Percentiles rank a stretch among this genome's conserved stretches.
These are phyloP conservation scores for Apiospora marii DNA, from an alignment of 2,329 filamentous ascomycete species.

Conservation along the genomic window DNA sequence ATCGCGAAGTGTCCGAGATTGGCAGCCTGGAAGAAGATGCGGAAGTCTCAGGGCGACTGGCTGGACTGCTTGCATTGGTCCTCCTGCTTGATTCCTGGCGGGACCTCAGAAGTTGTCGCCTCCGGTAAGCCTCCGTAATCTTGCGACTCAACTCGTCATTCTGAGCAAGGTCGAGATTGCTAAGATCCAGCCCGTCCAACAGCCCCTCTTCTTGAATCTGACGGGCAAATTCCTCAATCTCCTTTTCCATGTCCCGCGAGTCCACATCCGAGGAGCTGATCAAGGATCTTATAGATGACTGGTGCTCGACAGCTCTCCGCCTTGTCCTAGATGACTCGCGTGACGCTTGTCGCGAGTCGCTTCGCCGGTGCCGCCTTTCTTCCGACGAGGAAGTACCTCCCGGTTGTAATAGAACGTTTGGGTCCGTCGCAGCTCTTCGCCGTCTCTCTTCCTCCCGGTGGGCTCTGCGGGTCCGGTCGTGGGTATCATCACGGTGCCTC, in stretches of 20 bases:
- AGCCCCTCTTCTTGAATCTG: slow-evolving; percentile 90
- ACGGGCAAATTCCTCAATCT: slow-evolving; percentile 88
- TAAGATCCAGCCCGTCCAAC: slow-evolving; percentile 86
- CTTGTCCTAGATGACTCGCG: slow-evolving; percentile 48
- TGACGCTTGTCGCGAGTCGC: slow-evolving; percentile 53
- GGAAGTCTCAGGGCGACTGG: slow-evolving; percentile 45
- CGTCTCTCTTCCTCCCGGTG: slow-evolving; percentile 42
- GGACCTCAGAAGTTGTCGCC: slow-evolving; percentile 72
- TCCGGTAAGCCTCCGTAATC: slow-evolving; percentile 87
- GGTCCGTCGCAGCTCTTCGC: slow-evolving; percentile 38
- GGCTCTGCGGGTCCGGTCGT: slow-evolving; percentile 37
- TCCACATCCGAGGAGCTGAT: slow-evolving; percentile 82
- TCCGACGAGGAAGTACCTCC: slow-evolving; percentile 45
- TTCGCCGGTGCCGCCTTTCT: slow-evolving; percentile 48
- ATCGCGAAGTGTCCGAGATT: slow-evolving; percentile 35
- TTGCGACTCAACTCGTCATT: slow-evolving; percentile 91
- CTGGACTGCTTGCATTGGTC: slow-evolving; percentile 49
- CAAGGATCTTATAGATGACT: slow-evolving; percentile 85
- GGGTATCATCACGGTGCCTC: slow-evolving; percentile 34
- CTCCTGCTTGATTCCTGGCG: slow-evolving; percentile 57
- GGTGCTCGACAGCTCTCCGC: slow-evolving; percentile 78
- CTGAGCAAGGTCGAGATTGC: slow-evolving; percentile 82
- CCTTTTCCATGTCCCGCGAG: slow-evolving; percentile 80
- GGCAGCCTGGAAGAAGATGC: slow-evolving; percentile 38
- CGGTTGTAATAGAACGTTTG: slow-evolving; percentile 48